Conservation (phyloP, 2,329 filamentous ascomycete genomes). For the Metarhizium sp. region DNA sequence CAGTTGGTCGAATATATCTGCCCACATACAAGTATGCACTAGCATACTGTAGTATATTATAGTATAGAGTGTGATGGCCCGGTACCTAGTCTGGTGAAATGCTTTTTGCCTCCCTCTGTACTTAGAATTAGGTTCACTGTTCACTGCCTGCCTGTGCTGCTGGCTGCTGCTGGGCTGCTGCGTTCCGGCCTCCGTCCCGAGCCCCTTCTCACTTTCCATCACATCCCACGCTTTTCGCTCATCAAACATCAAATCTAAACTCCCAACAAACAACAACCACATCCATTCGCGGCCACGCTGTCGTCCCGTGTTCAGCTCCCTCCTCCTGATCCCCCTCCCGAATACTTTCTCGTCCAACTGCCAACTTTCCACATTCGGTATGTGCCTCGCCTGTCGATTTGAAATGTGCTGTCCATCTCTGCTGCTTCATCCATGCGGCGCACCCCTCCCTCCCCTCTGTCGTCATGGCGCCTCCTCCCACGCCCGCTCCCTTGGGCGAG, state of each 20-base stretch:
- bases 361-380: slow-evolving; percentile 5
- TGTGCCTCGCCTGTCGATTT: slow-evolving; percentile 7
- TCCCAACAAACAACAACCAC: slow-evolving; percentile 15
- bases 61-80: no score
- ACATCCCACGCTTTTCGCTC: slow-evolving; percentile 20
- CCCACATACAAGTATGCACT: no score
- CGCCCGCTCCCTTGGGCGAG: neutral
- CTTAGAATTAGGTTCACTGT: no score
- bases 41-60: no score
- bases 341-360: neutral
- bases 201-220: slow-evolving; percentile 23
- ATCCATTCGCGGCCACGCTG: slow-evolving; percentile 9
- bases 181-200: slow-evolving; percentile 15
- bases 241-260: slow-evolving; percentile 20
- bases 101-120: no score
- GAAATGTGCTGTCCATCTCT: slow-evolving; percentile 8
- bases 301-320: slow-evolving; percentile 10
- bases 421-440: slow-evolving; percentile 4
- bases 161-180: neutral
- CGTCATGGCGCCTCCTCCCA: slow-evolving; percentile 23
- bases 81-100: no score
- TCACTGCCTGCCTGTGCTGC: neutral
- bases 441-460: slow-evolving; percentile 26
- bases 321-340: neutral
- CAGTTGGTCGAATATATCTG: no score